Percentiles rank a stretch among this genome's conserved stretches.
Evolutionary conservation across 495 filamentous ascomycete species (phyloP).

Genomic region (Cudoniella acicularis): DNA sequence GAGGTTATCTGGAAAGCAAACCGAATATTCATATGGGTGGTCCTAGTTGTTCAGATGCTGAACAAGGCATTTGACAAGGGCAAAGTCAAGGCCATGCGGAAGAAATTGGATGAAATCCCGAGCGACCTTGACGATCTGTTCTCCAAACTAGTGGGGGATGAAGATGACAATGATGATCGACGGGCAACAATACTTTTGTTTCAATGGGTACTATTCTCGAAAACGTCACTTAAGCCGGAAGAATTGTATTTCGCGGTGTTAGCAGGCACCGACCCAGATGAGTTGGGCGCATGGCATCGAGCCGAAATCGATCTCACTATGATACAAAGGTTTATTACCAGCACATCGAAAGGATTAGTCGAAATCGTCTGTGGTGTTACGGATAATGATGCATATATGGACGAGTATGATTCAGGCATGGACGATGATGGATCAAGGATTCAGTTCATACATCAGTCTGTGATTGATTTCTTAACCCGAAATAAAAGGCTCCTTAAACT

Average conservation of each 20-base stretch:
- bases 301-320: neutral
- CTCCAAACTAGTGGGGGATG: constrained; percentile 17
- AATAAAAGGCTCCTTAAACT: constrained; percentile 17
- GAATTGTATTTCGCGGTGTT: constrained; percentile 32
- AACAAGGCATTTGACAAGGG: constrained; percentile 6
- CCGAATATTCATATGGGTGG: constrained; percentile 32
- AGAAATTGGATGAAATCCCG: constrained; percentile 16
- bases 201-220: constrained; percentile 32
- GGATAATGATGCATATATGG: no score
- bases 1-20: constrained; percentile 19
- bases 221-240: constrained; percentile 16
- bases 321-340: constrained; percentile 25
- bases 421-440: constrained; percentile 1
- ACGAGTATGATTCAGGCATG: no score
- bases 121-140: constrained; percentile 27
- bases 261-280: constrained; percentile 5
- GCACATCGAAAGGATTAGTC: constrained; percentile 28
- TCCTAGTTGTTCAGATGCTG: constrained; percentile 24
- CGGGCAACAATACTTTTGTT: constrained; percentile 20
- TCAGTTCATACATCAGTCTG: constrained; percentile 39
- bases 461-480: constrained; percentile 32
- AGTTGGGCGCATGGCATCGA: constrained; percentile 15
- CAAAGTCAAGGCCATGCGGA: neutral
- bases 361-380: no score
- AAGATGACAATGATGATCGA: neutral